Evolutionary conservation across 495 filamentous ascomycete genomes (phyloP), one percentile per base, ranked within the genome.

Genomic region (Annulohypoxylon moriforme): DNA sequence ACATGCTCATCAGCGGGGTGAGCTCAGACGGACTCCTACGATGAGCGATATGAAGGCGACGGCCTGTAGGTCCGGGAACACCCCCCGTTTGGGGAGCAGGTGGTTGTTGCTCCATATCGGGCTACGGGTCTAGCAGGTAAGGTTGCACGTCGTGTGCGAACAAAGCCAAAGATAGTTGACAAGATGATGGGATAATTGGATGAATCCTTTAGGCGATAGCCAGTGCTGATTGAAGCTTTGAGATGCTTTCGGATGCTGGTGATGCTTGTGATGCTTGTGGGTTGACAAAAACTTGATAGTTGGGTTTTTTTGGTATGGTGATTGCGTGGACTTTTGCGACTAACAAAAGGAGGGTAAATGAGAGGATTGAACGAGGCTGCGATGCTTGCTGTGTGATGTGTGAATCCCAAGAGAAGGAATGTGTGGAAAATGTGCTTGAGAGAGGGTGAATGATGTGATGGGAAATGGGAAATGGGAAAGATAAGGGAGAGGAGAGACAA

Each of bases 1-100:
- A 92, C 94, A 86, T 94, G 94, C 96, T 97, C 93, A 98, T 97
- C 81, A 99, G 84, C 67, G 96, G 96, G 50, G 96, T 99, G 76
- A 99, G 85, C 86, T 98, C 96, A 68, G 96, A 98, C 52, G 96
- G 96, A 83, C 94, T 98, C 81, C 96, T 89, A 77, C 96, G 90
- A 83, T 99, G 96, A 76, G 96, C 96, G 79, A 99, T 98, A 83
- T 98, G 95, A 73, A 98, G 89, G 80, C 94, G 91, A 76, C 96
- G 94, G 73, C 94, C 94, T 66, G 90, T 82, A 68, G 95, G 93
- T 68, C 94, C 94, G 79, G 90, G 89, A 56, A 91, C 89, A 76
- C 90, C 92, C 75, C 89, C 84, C 49, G 83, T 71, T 70, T 81
- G 84, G 73, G 83, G 84, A 80, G 82, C 82, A 73, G 83, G 81